phyloP scores from a whole-genome alignment of 1,284 basidiomycete genomes.

The Neonothopanus nambi region DNA sequence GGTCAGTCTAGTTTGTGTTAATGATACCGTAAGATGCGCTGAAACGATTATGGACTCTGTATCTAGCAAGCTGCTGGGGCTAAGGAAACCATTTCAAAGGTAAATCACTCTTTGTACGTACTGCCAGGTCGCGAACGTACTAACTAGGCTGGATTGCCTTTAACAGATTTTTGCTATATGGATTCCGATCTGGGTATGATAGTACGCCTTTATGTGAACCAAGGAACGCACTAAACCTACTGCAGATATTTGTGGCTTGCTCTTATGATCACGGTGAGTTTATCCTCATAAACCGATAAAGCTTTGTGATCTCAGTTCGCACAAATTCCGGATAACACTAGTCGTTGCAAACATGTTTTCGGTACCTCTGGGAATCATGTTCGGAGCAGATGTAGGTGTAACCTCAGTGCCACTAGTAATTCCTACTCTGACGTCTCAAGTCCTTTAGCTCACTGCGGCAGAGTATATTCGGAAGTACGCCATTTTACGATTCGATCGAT shows the following conservation, averaged over 20 bases:
- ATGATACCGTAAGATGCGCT: not conserved
- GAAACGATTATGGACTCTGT: no score
- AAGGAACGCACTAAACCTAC: no score
- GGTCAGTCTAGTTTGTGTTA: slow-evolving; percentile 41
- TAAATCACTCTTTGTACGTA: slow-evolving; percentile 21
- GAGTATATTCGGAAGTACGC: slow-evolving; percentile 69
- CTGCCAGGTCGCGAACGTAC: not conserved
- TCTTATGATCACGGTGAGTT: slow-evolving; percentile 69
- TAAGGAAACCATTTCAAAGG: slow-evolving; percentile 72
- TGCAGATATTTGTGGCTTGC: slow-evolving; percentile 68
- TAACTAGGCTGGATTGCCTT: not conserved
- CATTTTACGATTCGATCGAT: not conserved
- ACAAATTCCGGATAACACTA: slow-evolving; percentile 22
- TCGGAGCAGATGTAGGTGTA: slow-evolving; percentile 58
- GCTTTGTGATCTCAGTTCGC: not conserved
- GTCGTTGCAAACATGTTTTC: slow-evolving; percentile 78
- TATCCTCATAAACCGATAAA: not conserved
- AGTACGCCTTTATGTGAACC: no score
- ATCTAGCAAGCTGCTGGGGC: slow-evolving; percentile 73
- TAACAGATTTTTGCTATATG: slow-evolving; percentile 62
- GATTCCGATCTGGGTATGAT: slow-evolving; percentile 50
- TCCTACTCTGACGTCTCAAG: slow-evolving; percentile 14
- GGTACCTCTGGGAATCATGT: slow-evolving; percentile 71
- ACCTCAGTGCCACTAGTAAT: not conserved
- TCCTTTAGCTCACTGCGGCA: slow-evolving; percentile 48